A percentile compares a stretch with the other conserved stretches of the same genome.
phyloP scores from a whole-genome alignment of 352 stramenopile genomes.

The Pythium monospermum region DNA sequence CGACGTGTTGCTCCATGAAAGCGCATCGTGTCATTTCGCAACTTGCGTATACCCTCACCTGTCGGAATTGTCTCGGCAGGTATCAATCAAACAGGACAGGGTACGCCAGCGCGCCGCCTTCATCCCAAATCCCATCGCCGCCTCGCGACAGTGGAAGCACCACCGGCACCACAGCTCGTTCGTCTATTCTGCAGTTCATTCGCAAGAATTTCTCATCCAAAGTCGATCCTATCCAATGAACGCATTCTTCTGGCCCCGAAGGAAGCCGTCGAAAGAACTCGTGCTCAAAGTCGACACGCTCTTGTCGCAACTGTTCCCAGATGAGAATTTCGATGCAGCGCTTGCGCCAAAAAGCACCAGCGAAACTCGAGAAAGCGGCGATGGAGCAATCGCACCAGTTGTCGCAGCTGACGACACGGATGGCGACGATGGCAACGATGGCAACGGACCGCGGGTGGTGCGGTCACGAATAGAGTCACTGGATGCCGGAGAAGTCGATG shows the following conservation, averaged over 20 bases:
- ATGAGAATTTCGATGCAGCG: conserved; percentile 48
- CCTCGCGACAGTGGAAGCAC: too few species aligned
- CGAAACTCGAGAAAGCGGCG: conserved; percentile 21
- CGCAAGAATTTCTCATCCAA: not conserved
- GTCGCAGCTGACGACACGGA: conserved; percentile 10
- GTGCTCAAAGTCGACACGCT: conserved; percentile 65
- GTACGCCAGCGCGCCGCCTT: not conserved
- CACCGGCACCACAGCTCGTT: not conserved
- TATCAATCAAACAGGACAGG: not conserved
- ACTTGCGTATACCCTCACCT: not conserved
- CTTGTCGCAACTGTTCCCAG: conserved; percentile 48
- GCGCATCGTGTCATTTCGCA: too few species aligned
- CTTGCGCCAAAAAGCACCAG: conserved; percentile 36
- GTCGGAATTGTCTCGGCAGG: not conserved
- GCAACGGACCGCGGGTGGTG: conserved; percentile 9
- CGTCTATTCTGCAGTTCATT: too few species aligned
- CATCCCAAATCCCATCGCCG: too few species aligned
- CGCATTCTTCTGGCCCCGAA: conserved; percentile 74
- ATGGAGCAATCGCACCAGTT: conserved; percentile 9
- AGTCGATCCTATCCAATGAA: conserved; percentile 31
- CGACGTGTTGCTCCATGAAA: conserved; percentile 11
- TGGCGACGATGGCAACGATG: conserved; percentile 1
- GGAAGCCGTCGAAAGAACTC: conserved; percentile 69
- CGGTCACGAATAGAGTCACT: conserved; percentile 30
- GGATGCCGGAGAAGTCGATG: conserved; percentile 23